These are phyloP conservation scores for Saturnispora silvae DNA, from an alignment of 805 yeast species.

Conservation along the genomic window DNA sequence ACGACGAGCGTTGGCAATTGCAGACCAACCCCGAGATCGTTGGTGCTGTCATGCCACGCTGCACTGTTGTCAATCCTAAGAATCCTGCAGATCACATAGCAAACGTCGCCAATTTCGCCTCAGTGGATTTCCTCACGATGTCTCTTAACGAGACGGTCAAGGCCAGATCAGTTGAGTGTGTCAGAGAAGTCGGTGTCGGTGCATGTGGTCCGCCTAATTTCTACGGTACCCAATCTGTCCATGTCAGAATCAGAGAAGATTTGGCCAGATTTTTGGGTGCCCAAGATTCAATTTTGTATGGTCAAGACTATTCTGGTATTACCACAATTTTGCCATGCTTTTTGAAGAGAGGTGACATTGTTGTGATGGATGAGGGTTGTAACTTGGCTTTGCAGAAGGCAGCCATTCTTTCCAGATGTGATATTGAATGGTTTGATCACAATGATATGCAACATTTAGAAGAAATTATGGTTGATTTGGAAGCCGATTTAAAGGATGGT, in stretches of 20 bases:
- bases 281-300: conserved; percentile 74
- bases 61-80: conserved; percentile 22
- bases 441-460: conserved; percentile 82
- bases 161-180: conserved; percentile 43
- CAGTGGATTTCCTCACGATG: conserved; percentile 62
- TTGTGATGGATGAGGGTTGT: conserved; percentile 76
- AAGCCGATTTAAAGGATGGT: conserved; percentile 50
- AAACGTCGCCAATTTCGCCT: conserved; percentile 52
- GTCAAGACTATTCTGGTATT: conserved; percentile 84
- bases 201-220: conserved; percentile 98
- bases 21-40: conserved; percentile 51
- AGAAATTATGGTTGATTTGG: conserved; percentile 48
- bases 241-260: conserved; percentile 65
- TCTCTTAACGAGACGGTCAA: conserved; percentile 37
- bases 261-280: conserved; percentile 67
- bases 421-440: conserved; percentile 74
- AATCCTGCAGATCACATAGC: conserved; percentile 19
- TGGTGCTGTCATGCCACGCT: conserved; percentile 36
- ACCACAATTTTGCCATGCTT: conserved; percentile 88
- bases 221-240: conserved; percentile 91
- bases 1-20: conserved; percentile 50
- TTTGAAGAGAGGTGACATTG: conserved; percentile 87
- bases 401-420: conserved; percentile 73
- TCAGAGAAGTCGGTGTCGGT: conserved; percentile 80
- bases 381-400: conserved; percentile 81